These are phyloP conservation scores for Sporisorium scitamineum DNA, from an alignment of 1,284 basidiomycete species.

Conservation along the genomic window DNA sequence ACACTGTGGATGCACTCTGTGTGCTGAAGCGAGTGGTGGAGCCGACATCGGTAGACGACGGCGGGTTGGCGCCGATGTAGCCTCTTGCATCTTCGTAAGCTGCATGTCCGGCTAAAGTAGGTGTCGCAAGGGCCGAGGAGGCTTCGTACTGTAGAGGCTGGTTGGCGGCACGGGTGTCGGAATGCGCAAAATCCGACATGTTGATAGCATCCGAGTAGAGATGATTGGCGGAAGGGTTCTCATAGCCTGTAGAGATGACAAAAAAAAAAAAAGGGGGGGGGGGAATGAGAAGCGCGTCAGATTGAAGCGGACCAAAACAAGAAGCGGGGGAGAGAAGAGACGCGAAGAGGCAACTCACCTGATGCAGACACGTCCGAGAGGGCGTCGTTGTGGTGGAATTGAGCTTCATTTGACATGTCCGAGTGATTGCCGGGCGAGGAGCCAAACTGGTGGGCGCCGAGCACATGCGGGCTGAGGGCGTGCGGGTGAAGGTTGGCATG, in stretches of 20 bases:
- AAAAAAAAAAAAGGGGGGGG: no score
- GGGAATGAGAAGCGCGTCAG: slow-evolving; percentile 8
- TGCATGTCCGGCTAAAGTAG: slow-evolving; percentile 38
- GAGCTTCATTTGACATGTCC: slow-evolving; percentile 53
- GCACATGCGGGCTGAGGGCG: slow-evolving; percentile 18
- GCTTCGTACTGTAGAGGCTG: slow-evolving; percentile 12
- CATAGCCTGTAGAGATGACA: slow-evolving; percentile 15
- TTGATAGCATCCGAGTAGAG: slow-evolving; percentile 39
- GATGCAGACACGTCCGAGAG: slow-evolving; percentile 36
- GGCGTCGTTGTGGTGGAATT: slow-evolving; percentile 37
- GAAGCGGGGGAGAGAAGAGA: not conserved
- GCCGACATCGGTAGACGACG: slow-evolving; percentile 21
- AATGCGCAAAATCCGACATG: slow-evolving; percentile 26
- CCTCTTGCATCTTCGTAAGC: slow-evolving; percentile 25
- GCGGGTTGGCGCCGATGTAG: slow-evolving; percentile 11
- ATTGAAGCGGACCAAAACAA: not conserved
- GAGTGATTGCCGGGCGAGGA: slow-evolving; percentile 48
- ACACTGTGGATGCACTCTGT: slow-evolving; percentile 20
- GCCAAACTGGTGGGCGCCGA: slow-evolving; percentile 19
- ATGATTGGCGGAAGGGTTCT: slow-evolving; percentile 27
- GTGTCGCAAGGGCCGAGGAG: slow-evolving; percentile 34
- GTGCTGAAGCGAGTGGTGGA: slow-evolving; percentile 23
- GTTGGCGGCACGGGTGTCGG: slow-evolving; percentile 6
- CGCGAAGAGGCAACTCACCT: slow-evolving; percentile 12
- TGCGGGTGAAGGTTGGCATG: slow-evolving; percentile 12